These are phyloP conservation scores for Phaeosphaeriaceae sp. DNA, from an alignment of 2,329 filamentous ascomycete genomes.

Conservation along the genomic window DNA sequence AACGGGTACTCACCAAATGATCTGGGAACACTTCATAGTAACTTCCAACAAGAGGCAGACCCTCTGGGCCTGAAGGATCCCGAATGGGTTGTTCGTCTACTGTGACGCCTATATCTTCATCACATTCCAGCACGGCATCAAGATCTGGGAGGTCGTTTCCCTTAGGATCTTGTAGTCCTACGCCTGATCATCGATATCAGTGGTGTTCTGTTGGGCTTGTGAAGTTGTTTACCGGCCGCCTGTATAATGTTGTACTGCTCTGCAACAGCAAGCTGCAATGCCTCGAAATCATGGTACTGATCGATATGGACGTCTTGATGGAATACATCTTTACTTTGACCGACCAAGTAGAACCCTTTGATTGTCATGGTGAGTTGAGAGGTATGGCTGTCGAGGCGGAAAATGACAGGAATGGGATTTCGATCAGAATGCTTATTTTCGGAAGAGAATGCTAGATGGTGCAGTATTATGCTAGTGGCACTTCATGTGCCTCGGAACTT, in stretches of 20 bases:
- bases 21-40: slow-evolving; percentile 22
- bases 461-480: background rate
- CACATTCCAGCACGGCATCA: slow-evolving; percentile 20
- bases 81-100: slow-evolving; percentile 16
- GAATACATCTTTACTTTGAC: slow-evolving; percentile 19
- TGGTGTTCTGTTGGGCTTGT: background rate
- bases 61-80: slow-evolving; percentile 14
- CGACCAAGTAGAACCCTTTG: slow-evolving; percentile 22
- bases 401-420: background rate
- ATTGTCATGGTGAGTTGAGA: slow-evolving; percentile 13
- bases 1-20: slow-evolving; percentile 14
- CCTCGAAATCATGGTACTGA: slow-evolving; percentile 21
- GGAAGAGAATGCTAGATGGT: background rate
- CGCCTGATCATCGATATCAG: slow-evolving; percentile 1
- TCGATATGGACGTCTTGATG: slow-evolving; percentile 22
- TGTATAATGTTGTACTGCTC: slow-evolving; percentile 23
- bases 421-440: too few species aligned
- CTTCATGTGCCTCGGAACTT: background rate
- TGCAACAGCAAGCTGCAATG: slow-evolving; percentile 19
- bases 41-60: slow-evolving; percentile 20
- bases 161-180: slow-evolving; percentile 18
- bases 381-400: background rate
- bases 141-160: slow-evolving; percentile 15
- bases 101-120: slow-evolving; percentile 17
- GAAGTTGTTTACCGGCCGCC: background rate